Base-by-base conservation (phyloP, 768 basidiomycete genomes). In the Trametes punicea region DNA sequence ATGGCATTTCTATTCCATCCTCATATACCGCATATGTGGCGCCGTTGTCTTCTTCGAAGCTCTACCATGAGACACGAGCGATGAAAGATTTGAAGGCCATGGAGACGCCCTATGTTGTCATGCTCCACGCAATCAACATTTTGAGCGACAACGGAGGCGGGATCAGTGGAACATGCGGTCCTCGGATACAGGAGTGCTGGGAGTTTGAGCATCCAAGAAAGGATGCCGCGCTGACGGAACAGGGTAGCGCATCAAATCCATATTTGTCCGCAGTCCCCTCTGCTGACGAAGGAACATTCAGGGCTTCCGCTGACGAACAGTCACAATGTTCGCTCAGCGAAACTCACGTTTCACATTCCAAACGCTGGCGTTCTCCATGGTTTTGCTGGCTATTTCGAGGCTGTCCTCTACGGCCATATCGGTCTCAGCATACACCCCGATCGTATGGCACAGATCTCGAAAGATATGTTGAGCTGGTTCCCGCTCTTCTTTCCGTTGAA, bases 401-500 rank as follows among this genome's bases (percentile, higher is more conserved):
- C 96, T 0, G 83, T 90, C 9, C 74, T 99, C 4, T 99, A 99
- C 66, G 84, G 82, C n/a, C 85, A 87, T 58, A 77, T 98, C 20
- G 92, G 93, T 0, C 74, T 98, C 23, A 97, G 92, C 65, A 98
- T 97, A 38, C 96, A 98, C 67, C 97, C 97, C 0, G 82, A 90
- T 49, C 83, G 87, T 45, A 92, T 89, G 67, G 88, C 92, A 25
- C 77, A 82, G 42, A 78, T 95, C 51, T 94, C 93, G 7, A 94
- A 91, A 64, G 88, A 98, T 63, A 99, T 99, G 97, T 77, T 98
- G 64, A 98, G 95, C 67, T 99, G 97, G 97, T 99, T 99, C 74
- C 97, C 97, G 0, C 72, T 98, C 18, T 97, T 93, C 74, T 96
- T 99, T 72, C 97, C 97, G 2, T 83, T 98, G 68, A 88, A 85